Conservation (phyloP, 306 rosid species). For the Cicer arietinum region DNA sequence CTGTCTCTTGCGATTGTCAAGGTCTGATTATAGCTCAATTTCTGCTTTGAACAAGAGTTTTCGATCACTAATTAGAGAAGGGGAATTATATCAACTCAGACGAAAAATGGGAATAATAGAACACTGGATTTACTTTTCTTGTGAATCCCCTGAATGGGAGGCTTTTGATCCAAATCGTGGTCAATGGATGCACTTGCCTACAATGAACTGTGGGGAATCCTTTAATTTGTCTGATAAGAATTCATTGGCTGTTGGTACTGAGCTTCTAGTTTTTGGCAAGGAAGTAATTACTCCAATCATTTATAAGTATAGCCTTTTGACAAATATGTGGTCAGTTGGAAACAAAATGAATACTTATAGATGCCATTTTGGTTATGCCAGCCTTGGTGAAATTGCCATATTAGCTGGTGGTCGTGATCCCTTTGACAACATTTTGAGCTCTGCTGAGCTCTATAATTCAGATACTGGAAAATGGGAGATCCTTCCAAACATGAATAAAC, state of each 20-base stretch:
- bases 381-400: constrained; percentile 71
- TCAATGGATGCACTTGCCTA: constrained; percentile 71
- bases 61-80: constrained; percentile 59
- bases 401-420: constrained; percentile 81
- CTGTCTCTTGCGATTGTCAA: constrained; percentile 63
- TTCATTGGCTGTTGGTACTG: constrained; percentile 81
- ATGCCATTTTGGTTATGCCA: constrained; percentile 75
- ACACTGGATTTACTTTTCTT: constrained; percentile 81
- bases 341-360: constrained; percentile 61
- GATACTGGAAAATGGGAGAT: constrained; percentile 65
- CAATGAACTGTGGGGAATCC: constrained; percentile 53
- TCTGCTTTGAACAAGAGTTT: constrained; percentile 60
- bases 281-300: constrained; percentile 53
- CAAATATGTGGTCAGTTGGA: constrained; percentile 68
- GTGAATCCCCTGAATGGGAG: constrained; percentile 63
- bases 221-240: constrained; percentile 71
- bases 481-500: constrained; percentile 71
- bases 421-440: constrained; percentile 53
- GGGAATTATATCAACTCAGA: constrained; percentile 67
- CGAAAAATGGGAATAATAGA: constrained; percentile 60
- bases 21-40: constrained; percentile 71
- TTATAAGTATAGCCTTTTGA: constrained; percentile 64
- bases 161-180: constrained; percentile 65
- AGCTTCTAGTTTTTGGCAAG: constrained; percentile 86
- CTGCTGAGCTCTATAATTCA: constrained; percentile 75